Evolutionary conservation across 108 stramenopile species (phyloP), one percentile per base, ranked within the genome.

Genomic region (Chaetoceros tenuissimus): DNA sequence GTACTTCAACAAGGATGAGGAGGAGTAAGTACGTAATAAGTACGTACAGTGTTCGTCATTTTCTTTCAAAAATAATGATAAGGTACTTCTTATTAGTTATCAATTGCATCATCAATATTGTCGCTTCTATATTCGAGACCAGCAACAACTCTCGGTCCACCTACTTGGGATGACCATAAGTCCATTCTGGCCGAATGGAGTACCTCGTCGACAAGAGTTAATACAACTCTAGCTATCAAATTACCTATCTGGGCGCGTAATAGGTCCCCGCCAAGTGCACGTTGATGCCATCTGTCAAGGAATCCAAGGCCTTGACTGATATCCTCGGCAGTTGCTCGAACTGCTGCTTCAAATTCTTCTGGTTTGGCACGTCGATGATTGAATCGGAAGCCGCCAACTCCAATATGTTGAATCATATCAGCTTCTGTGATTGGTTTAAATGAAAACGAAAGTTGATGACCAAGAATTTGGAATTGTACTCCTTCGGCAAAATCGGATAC

Each of bases 351-450:
- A 55, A 90, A 90, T 45, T 87, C 80, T 31, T 81, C 78, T 5
- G 76, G 74, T 45, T 73, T 78, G 16, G 73, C 62, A 2, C 80
- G 59, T 60, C 83, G 48, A 43, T 77, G 69, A 51, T 81, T 77
- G 59, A 79, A 68, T 25, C 82, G 61, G 19, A 59, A 66, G 26
- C 79, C 70, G 1, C 82, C 73, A 21, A 72, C 63, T 20, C 75
- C 81, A 45, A 89, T 68, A n/a, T 81, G 71, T 24, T 72, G 69
- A 21, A 85, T 71, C 63, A 89, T 72, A 51, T 90, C 92, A 21
- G 72, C 77, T 60, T 88, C 84, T 45, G 84, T 87, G 49, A 94
- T 85, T 22, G 92, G 92, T 46, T 72, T 78, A 68, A 94, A 94
- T 0, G 87, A 68, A 63, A 94, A 84, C 0, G 86, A 74, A 10